Percentiles rank a stretch among this genome's conserved stretches.
These are phyloP conservation scores for Trypanosoma theileri DNA, from an alignment of 208 protist genomes.

Conservation along the genomic window DNA sequence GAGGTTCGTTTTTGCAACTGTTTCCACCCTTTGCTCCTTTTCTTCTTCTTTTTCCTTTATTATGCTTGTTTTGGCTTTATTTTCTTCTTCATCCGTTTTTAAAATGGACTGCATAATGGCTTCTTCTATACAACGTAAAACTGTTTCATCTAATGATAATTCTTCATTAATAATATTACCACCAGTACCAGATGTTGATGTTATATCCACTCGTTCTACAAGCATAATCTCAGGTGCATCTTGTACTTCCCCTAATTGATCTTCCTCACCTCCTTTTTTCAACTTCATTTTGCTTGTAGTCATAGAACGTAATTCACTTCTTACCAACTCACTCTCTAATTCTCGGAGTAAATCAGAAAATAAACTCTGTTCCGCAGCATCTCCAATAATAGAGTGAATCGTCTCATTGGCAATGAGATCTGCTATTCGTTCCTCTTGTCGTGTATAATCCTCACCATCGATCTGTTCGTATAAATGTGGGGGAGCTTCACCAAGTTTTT, in stretches of 20 bases:
- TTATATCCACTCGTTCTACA: not conserved
- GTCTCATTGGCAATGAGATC: slow-evolving; percentile 36
- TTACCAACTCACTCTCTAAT: slow-evolving; percentile 35
- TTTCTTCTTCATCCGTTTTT: not conserved
- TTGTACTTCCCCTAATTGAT: slow-evolving; percentile 17
- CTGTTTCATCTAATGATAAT: slow-evolving; percentile 15
- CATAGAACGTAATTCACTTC: slow-evolving; percentile 27
- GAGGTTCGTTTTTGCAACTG: not conserved
- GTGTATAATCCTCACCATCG: not conserved
- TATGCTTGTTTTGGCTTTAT: not conserved
- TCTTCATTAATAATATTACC: slow-evolving; percentile 7
- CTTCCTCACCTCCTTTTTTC: slow-evolving; percentile 6
- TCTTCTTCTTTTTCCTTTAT: not conserved
- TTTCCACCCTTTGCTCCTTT: not conserved
- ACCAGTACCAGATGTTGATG: not conserved
- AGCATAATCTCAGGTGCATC: not conserved
- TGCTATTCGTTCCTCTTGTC: slow-evolving; percentile 3
- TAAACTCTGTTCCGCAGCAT: slow-evolving; percentile 33
- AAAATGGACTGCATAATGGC: not conserved
- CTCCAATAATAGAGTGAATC: slow-evolving; percentile 47
- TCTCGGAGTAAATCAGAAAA: slow-evolving; percentile 31
- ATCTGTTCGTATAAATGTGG: not conserved
- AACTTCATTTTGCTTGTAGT: not conserved
- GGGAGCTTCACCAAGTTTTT: slow-evolving; percentile 15
- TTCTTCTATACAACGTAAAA: slow-evolving; percentile 22